Evolutionary conservation across 768 basidiomycete genomes (phyloP), one percentile per base, ranked within the genome.

Genomic region (Boletus eberwhitei): DNA sequence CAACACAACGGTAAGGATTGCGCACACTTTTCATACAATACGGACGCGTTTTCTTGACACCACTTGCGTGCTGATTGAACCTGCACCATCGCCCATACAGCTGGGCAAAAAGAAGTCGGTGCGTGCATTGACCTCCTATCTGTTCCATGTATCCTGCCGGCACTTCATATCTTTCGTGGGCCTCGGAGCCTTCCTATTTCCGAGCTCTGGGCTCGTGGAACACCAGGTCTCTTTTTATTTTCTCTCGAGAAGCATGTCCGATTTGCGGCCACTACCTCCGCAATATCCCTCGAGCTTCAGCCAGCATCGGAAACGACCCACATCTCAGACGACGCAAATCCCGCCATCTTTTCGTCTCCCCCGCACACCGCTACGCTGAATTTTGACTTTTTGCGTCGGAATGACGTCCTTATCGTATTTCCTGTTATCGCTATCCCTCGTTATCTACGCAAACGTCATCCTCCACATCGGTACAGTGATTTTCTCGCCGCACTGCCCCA

Each of bases 131-230:
- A 34, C 49, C 53, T 47, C 58, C 59, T 59, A 59, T 59, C 46
- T 49, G 36, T 26, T 42, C 37, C 51, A 13, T 48, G 26, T 19
- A 14, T 12, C 19, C 35, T 62, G 51, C 50, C 55, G 52, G 54
- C 55, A 64, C 54, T 55, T 50, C 58, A 52, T 52, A 43, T 57
- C 46, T 41, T 34, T 24, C 9, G n/a, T n/a, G 35, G 42, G 22
- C 59, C 62, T 64, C 61, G 61, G 61, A 62, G 61, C 37, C 61
- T 39, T 29, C 11, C 62, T 64, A 63, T 55, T 40, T 64, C 62
- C 62, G 62, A 45, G 8, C 17, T 17, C 42, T 17, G 39, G 32
- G n/a, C n/a, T n/a, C n/a, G n/a, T n/a, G n/a, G n/a, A n/a, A n/a
- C n/a, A n/a, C n/a, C n/a, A n/a, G n/a, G n/a, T n/a, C n/a, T n/a